These are phyloP conservation scores for Carex scoparia DNA, from an alignment of 176 grass and related monocot genomes.

Conservation along the genomic window DNA sequence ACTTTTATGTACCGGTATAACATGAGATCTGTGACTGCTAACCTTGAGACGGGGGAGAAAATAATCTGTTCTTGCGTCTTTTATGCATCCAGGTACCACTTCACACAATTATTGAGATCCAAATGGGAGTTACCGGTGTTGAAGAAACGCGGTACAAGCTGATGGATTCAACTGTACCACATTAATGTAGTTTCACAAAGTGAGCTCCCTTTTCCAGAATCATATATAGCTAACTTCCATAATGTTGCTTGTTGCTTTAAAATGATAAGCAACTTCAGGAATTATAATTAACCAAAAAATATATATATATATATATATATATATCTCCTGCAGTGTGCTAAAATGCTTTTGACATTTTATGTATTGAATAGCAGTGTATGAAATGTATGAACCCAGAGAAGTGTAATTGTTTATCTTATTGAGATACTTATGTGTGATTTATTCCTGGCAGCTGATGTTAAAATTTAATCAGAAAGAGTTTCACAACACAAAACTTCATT, in stretches of 20 bases:
- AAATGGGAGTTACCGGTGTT: slow-evolving; percentile 88
- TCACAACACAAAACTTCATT: neutral
- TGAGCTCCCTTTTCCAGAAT: neutral
- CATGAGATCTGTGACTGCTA: neutral
- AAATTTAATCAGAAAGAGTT: neutral
- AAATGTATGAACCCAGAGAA: neutral
- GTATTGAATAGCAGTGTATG: neutral
- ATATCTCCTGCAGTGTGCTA: neutral
- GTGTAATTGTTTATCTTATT: neutral
- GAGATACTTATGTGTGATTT: neutral
- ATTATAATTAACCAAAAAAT: neutral
- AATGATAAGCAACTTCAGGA: neutral
- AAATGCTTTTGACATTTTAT: neutral
- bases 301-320: neutral
- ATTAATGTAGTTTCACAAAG: slow-evolving; percentile 7
- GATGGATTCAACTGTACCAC: slow-evolving; percentile 60
- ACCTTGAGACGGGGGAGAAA: neutral
- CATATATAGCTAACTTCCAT: slow-evolving; percentile 14
- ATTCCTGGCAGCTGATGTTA: neutral
- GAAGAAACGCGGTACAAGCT: slow-evolving; percentile 96
- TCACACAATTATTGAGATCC: slow-evolving; percentile 97
- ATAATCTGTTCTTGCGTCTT: neutral
- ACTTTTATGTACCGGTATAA: neutral
- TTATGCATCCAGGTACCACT: slow-evolving; percentile 60
- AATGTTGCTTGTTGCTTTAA: slow-evolving; percentile 9